Percentiles rank a stretch among this genome's conserved stretches.
These are phyloP conservation scores for Pyrenochaeta sp. DNA, from an alignment of 2,329 filamentous ascomycete species.

Conservation along the genomic window DNA sequence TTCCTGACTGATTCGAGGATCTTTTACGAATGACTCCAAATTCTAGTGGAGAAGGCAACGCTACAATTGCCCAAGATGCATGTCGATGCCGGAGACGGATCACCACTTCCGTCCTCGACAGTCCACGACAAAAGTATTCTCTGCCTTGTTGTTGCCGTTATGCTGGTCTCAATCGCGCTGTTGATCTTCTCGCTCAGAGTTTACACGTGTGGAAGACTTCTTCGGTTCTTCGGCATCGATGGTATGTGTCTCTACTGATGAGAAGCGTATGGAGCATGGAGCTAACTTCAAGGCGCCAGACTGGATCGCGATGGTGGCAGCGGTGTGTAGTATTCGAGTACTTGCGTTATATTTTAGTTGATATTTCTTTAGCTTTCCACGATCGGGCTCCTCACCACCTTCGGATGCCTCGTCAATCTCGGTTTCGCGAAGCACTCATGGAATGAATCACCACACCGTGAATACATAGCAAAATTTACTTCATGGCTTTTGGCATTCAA, in stretches of 20 bases:
- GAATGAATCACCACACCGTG: conserved; percentile 26
- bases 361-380: conserved; percentile 14
- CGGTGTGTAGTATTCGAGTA: conserved; percentile 31
- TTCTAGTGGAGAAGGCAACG: conserved; percentile 11
- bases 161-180: conserved; percentile 52
- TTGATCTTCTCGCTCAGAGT: conserved; percentile 53
- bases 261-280: no score
- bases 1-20: not conserved
- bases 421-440: conserved; percentile 56
- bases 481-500: conserved; percentile 51
- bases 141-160: conserved; percentile 53
- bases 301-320: conserved; percentile 52
- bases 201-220: conserved; percentile 57
- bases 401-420: conserved; percentile 13
- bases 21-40: conserved; percentile 22
- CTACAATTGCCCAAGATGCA: conserved; percentile 24
- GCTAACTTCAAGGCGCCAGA: conserved; percentile 22
- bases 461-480: conserved; percentile 40
- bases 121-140: conserved; percentile 39
- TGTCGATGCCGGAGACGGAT: conserved; percentile 25
- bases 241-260: conserved; percentile 21
- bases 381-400: conserved; percentile 15
- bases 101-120: conserved; percentile 20
- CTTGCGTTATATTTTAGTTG: not conserved
- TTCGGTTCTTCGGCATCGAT: conserved; percentile 60